Conservation (phyloP, 768 basidiomycete genomes). For the Panaeolus cyanescens region DNA sequence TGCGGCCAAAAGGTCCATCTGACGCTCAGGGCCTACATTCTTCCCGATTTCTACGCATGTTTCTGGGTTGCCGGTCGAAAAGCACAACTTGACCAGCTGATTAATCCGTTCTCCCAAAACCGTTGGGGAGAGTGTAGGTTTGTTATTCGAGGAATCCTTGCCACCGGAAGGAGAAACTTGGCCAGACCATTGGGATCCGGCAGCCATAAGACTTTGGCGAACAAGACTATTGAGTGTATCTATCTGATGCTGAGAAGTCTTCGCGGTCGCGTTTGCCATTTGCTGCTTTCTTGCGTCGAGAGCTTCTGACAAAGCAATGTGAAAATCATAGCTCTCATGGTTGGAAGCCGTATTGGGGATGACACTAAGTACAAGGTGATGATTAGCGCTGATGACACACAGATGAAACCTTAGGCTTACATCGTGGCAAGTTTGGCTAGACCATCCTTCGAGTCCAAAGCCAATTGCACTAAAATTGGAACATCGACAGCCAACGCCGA, state of each 20-base stretch:
- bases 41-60: background rate
- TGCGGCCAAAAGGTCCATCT: background rate
- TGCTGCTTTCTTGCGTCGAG: slow-evolving; percentile 31
- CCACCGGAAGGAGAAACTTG: background rate
- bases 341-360: slow-evolving; percentile 23
- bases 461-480: slow-evolving; percentile 23
- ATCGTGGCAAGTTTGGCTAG: slow-evolving; percentile 17
- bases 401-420: slow-evolving; percentile 21
- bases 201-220: background rate
- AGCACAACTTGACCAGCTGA: background rate
- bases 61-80: background rate
- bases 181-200: background rate
- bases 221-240: background rate
- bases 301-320: slow-evolving; percentile 23
- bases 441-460: slow-evolving; percentile 11
- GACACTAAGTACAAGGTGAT: slow-evolving; percentile 19
- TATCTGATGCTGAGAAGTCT: slow-evolving; percentile 15
- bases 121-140: background rate
- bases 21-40: background rate
- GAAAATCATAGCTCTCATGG: slow-evolving; percentile 20
- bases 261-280: slow-evolving; percentile 36
- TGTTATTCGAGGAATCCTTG: background rate
- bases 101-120: background rate
- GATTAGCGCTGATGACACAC: no score
- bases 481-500: slow-evolving; percentile 20